Percentiles rank a stretch among this genome's conserved stretches.
These are phyloP conservation scores for Cladosporium oxysporum DNA, from an alignment of 2,329 filamentous ascomycete species.

Conservation along the genomic window DNA sequence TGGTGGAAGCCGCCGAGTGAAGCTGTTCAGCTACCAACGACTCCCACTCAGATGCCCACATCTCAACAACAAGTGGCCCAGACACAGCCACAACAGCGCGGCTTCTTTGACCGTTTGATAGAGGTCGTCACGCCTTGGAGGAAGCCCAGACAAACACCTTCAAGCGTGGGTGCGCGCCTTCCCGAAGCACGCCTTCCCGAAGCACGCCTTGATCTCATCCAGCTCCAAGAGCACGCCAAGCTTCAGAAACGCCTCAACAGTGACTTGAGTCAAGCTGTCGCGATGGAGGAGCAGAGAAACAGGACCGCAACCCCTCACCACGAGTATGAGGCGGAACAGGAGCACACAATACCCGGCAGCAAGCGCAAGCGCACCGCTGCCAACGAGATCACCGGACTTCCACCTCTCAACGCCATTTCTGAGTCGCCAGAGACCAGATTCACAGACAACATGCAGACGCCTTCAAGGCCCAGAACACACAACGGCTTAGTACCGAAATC, in stretches of 20 bases:
- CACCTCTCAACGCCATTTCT: background rate
- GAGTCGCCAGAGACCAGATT: constrained; percentile 9
- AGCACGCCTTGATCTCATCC: constrained; percentile 1
- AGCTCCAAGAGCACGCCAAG: constrained; percentile 5
- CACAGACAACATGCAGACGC: constrained; percentile 5
- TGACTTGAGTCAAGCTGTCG: background rate
- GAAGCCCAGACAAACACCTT: background rate
- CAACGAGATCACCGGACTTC: constrained; percentile 9
- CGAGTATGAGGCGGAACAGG: constrained; percentile 1
- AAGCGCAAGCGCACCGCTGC: constrained; percentile 15
- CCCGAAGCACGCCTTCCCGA: constrained; percentile 3
- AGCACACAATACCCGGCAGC: background rate
- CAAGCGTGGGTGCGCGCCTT: background rate
- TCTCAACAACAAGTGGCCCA: background rate
- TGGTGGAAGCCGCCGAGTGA: background rate
- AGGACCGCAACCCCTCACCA: background rate
- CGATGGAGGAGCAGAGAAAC: background rate
- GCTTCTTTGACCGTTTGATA: background rate
- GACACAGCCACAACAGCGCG: constrained; percentile 6
- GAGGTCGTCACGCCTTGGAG: constrained; percentile 8
- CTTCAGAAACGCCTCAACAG: constrained; percentile 9
- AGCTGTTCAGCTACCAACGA: background rate
- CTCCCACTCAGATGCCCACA: background rate
- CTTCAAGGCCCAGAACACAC: constrained; percentile 2
- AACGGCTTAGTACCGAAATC: constrained; percentile 2